Base-by-base conservation (phyloP, 2,329 filamentous ascomycete genomes). In the Penicillium verrucosum region DNA sequence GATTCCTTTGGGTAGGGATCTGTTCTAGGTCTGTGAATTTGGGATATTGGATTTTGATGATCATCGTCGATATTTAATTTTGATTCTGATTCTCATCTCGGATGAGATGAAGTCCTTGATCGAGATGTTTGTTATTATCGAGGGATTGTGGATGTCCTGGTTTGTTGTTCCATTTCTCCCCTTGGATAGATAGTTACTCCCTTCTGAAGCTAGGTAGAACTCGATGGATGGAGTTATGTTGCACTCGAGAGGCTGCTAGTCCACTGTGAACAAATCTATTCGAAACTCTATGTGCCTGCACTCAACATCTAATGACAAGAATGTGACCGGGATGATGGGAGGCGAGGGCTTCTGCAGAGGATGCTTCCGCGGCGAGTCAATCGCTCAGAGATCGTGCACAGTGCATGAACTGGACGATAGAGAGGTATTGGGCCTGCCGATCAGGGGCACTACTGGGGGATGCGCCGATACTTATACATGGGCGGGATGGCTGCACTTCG, bases 381-480 rank as follows among this genome's bases (percentile, higher is more conserved):
- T 32, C 47, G 23, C 49, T 25, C n/a, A 43, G 7, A 46, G 37
- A 54, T 48, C 29, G 34, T 30, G 16, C 36, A 23, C 29, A 47
- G 32, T 51, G 57, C 59, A 60, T 58, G 54, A 46, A 57, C 29
- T 42, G 52, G 52, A 49, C 41, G 42, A 38, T 32, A 49, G 29
- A 36, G 43, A 55, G 47, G 16, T 43, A 34, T 43, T 41, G 52
- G 37, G 45, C 9, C 23, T 54, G 62, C 44, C 54, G 62, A 65
- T 65, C 63, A 65, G 62, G 62, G 60, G 62, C 46, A 32, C 10
- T 9, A 51, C 37, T 54, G 37, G 51, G 46, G 46, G 45, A 34
- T 42, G 50, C 34, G 44, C 50, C 55, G 54, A 63, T 61, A 63
- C 60, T 63, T 62, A 63, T 58, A 64, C 49, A 44, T 51, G 40